Evolutionary conservation across 495 filamentous ascomycete genomes (phyloP).

Genomic region (Aspergillus nanangensis): DNA sequence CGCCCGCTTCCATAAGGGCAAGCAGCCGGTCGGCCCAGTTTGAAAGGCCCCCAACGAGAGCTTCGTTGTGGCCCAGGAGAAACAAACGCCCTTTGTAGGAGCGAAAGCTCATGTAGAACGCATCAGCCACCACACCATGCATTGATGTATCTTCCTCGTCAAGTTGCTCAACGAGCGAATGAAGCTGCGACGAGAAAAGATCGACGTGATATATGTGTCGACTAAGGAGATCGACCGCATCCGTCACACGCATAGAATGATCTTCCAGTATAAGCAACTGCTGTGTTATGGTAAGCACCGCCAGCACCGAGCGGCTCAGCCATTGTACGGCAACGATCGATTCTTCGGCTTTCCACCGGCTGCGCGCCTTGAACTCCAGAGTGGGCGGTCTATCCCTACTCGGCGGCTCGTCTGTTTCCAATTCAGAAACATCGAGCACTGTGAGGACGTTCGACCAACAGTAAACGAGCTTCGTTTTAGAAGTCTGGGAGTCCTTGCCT

Average conservation of each 20-base stretch:
- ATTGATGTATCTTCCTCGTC: conserved; percentile 84
- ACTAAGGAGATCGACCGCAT: conserved; percentile 86
- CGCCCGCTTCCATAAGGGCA: conserved; percentile 90
- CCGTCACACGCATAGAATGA: conserved; percentile 78
- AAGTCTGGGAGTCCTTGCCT: conserved; percentile 51
- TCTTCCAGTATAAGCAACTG: conserved; percentile 91
- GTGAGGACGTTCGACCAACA: conserved; percentile 97
- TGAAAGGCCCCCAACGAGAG: conserved; percentile 83
- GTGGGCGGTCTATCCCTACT: conserved; percentile 65
- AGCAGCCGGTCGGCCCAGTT: conserved; percentile 99
- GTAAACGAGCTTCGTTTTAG: conserved; percentile 78
- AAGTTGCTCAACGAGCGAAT: conserved; percentile 77
- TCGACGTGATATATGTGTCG: conserved; percentile 91
- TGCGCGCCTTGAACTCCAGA: conserved; percentile 76
- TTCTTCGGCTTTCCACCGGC: conserved; percentile 90
- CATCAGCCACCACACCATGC: conserved; percentile 95
- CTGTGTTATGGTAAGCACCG: conserved; percentile 88
- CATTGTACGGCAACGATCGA: conserved; percentile 96
- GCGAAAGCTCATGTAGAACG: conserved; percentile 95
- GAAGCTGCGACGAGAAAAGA: conserved; percentile 79
- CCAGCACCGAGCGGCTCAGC: conserved; percentile 90
- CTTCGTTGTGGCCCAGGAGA: conserved; percentile 82
- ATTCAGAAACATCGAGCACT: conserved; percentile 78
- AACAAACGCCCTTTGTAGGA: conserved; percentile 93
- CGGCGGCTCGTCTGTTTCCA: conserved; percentile 55